Conservation (phyloP, 805 yeast species). For the Saturnispora sanitii region DNA sequence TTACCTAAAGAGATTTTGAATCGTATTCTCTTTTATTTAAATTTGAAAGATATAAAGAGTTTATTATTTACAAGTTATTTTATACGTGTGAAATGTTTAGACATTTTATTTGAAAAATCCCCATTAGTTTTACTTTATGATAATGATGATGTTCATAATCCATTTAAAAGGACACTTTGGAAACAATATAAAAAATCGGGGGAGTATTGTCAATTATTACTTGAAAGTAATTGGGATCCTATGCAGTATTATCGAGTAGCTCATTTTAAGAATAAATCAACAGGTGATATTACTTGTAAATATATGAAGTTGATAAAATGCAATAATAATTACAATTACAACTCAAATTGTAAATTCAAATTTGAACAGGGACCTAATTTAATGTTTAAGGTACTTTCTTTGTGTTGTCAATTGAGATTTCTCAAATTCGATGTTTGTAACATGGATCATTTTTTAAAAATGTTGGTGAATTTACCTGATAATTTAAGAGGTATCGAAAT, state of each 20-base stretch:
- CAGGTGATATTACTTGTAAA: not conserved
- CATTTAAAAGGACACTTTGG: not conserved
- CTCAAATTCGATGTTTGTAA: not conserved
- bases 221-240: not conserved
- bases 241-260: slow-evolving; percentile 1
- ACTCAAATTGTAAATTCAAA: not conserved
- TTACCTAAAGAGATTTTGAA: not conserved
- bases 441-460: not conserved
- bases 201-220: not conserved
- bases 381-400: not conserved
- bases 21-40: not conserved
- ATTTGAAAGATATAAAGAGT: not conserved
- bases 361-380: not conserved
- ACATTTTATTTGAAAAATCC: not conserved
- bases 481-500: not conserved
- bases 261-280: slow-evolving; percentile 1
- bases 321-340: not conserved
- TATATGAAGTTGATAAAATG: not conserved
- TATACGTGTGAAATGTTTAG: not conserved
- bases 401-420: not conserved
- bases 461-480: not conserved
- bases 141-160: not conserved
- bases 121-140: not conserved
- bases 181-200: not conserved
- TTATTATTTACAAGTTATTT: not conserved